phyloP scores from a whole-genome alignment of 768 basidiomycete species.

The Antrodiella citrinella region DNA sequence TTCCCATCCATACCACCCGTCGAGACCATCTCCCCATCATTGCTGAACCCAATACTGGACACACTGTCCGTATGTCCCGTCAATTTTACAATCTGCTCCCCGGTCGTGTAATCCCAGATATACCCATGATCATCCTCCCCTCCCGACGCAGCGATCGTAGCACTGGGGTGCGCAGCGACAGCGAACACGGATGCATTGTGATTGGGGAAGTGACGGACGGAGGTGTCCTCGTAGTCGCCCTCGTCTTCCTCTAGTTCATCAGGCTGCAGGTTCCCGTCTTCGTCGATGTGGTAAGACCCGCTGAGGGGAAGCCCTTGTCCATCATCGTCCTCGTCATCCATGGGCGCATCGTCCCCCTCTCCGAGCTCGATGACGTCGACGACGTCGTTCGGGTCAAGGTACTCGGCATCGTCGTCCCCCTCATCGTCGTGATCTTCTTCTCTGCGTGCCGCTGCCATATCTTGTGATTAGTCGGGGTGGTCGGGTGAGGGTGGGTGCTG shows the following conservation, averaged over 20 bases:
- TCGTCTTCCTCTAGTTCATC: constrained; percentile 16
- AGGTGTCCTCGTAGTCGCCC: constrained; percentile 44
- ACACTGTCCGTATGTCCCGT: constrained; percentile 94
- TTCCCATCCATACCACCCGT: constrained; percentile 99
- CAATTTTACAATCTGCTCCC: constrained; percentile 73
- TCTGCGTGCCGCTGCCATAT: constrained; percentile 27
- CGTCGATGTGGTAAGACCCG: neutral
- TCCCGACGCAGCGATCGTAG: constrained; percentile 81
- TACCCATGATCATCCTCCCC: constrained; percentile 95
- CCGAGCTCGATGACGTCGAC: constrained; percentile 41
- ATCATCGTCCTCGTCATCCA: constrained; percentile 38
- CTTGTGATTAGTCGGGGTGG: neutral
- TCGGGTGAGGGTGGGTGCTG: neutral
- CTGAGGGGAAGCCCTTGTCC: constrained; percentile 5
- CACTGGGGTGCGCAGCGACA: constrained; percentile 74
- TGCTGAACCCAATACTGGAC: constrained; percentile 66
- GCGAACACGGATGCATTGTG: constrained; percentile 80
- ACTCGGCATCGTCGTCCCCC: constrained; percentile 43
- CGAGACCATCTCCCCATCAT: constrained; percentile 87
- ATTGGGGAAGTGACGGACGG: constrained; percentile 56
- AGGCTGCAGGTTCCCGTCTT: neutral
- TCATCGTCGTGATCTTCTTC: constrained; percentile 30
- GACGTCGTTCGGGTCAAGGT: constrained; percentile 60
- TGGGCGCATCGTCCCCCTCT: constrained; percentile 60
- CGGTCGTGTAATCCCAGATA: constrained; percentile 83